These are phyloP conservation scores for Diaporthe sp. DNA, from an alignment of 2,329 filamentous ascomycete genomes.

Conservation along the genomic window DNA sequence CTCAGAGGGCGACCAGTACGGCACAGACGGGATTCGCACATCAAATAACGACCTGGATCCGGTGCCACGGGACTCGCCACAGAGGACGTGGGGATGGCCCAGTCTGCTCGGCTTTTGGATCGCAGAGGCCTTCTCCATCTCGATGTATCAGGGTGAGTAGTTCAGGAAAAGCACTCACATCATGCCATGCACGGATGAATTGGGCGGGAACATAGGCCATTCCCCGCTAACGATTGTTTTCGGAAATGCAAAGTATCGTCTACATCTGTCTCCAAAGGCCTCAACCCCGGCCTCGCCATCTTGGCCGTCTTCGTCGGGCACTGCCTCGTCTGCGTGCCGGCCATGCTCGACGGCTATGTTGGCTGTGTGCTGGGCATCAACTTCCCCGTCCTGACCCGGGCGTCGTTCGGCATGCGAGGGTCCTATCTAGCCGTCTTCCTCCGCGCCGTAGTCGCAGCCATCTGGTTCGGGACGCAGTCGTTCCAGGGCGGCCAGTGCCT, in stretches of 20 bases:
- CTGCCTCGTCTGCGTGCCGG: constrained; percentile 69
- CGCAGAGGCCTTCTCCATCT: constrained; percentile 35
- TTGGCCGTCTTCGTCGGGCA: constrained; percentile 64
- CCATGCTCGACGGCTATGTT: constrained; percentile 64
- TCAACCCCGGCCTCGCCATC: constrained; percentile 32
- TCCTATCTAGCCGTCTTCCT: constrained; percentile 54
- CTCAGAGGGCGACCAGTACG: constrained; percentile 7
- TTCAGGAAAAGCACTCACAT: neutral
- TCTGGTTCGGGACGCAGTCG: constrained; percentile 76
- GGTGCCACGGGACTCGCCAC: constrained; percentile 24
- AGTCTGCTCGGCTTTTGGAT: constrained; percentile 34
- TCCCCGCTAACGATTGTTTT: neutral
- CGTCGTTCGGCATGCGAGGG: constrained; percentile 62
- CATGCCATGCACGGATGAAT: neutral
- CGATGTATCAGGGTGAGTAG: constrained; percentile 32
- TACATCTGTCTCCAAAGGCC: constrained; percentile 28
- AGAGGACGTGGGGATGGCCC: constrained; percentile 34
- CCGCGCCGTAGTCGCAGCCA: constrained; percentile 61
- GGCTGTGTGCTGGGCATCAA: constrained; percentile 61
- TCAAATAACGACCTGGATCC: constrained; percentile 34
- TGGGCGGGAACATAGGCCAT: neutral
- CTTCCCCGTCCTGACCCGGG: constrained; percentile 60
- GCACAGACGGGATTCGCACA: neutral
- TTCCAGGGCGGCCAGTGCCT: constrained; percentile 71
- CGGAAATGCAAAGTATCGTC: constrained; percentile 22